Percentiles rank a stretch among this genome's conserved stretches.
These are phyloP conservation scores for Suillus spraguei DNA, from an alignment of 768 basidiomycete species.

Conservation along the genomic window DNA sequence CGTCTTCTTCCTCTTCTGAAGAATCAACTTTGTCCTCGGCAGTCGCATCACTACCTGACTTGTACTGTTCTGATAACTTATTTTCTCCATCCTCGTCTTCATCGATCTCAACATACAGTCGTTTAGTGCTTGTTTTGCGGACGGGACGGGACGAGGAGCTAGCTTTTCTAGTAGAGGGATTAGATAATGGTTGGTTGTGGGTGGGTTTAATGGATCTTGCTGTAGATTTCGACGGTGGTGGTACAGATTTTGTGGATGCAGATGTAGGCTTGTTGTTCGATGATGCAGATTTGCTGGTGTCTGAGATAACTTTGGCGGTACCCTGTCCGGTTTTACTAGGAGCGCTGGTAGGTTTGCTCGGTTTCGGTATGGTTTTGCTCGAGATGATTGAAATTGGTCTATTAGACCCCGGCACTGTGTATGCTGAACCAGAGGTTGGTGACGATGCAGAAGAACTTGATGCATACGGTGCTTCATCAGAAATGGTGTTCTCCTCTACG, in stretches of 20 bases:
- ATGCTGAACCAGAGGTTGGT: conserved; percentile 19
- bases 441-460: conserved; percentile 20
- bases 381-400: conserved; percentile 6
- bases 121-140: conserved; percentile 27
- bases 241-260: not conserved
- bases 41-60: conserved; percentile 18
- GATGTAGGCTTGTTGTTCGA: not conserved
- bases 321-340: conserved; percentile 8
- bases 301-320: conserved; percentile 11
- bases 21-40: conserved; percentile 30
- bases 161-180: not conserved
- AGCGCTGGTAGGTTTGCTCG: conserved; percentile 12
- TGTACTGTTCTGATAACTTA: conserved; percentile 11
- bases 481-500: conserved; percentile 41
- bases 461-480: conserved; percentile 1
- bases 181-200: not conserved
- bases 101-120: conserved; percentile 35
- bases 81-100: conserved; percentile 28
- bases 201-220: not conserved
- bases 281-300: conserved; percentile 8
- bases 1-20: conserved; percentile 50
- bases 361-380: conserved; percentile 9
- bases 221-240: conserved; percentile 1
- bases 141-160: conserved; percentile 15
- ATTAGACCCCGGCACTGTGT: not conserved